phyloP scores from a whole-genome alignment of 306 rosid genomes.

The Sophora flavescens region DNA sequence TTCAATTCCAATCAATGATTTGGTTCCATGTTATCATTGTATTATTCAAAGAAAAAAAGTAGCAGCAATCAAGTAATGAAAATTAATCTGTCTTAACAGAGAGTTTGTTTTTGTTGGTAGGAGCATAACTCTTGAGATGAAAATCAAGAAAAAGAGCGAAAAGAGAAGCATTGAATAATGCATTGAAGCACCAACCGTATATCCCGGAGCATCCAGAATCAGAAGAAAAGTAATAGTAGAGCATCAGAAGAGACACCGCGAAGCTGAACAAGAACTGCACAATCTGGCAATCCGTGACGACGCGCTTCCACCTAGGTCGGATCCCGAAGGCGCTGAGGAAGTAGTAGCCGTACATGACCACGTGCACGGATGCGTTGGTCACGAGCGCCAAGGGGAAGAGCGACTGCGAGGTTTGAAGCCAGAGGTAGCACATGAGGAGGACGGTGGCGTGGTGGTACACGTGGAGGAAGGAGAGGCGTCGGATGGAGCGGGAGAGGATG shows the following conservation, averaged over 20 bases:
- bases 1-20: not conserved
- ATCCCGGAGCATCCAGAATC: constrained; percentile 83
- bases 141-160: constrained; percentile 74
- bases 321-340: constrained; percentile 62
- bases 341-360: constrained; percentile 86
- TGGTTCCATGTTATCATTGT: not conserved
- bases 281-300: constrained; percentile 82
- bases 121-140: constrained; percentile 71
- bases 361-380: constrained; percentile 82
- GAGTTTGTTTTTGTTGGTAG: constrained; percentile 20
- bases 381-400: constrained; percentile 81
- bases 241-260: constrained; percentile 68
- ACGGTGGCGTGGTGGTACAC: constrained; percentile 94
- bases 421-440: constrained; percentile 72
- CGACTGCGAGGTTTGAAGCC: constrained; percentile 79
- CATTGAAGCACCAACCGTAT: constrained; percentile 83
- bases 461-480: constrained; percentile 88
- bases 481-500: constrained; percentile 61
- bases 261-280: constrained; percentile 82
- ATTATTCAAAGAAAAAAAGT: not conserved
- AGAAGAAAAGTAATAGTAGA: constrained; percentile 61
- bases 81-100: not conserved
- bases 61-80: not conserved
- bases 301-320: constrained; percentile 82
- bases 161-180: constrained; percentile 76